Evolutionary conservation across 2,329 filamentous ascomycete species (phyloP).

Genomic region (Moelleriella libera): DNA sequence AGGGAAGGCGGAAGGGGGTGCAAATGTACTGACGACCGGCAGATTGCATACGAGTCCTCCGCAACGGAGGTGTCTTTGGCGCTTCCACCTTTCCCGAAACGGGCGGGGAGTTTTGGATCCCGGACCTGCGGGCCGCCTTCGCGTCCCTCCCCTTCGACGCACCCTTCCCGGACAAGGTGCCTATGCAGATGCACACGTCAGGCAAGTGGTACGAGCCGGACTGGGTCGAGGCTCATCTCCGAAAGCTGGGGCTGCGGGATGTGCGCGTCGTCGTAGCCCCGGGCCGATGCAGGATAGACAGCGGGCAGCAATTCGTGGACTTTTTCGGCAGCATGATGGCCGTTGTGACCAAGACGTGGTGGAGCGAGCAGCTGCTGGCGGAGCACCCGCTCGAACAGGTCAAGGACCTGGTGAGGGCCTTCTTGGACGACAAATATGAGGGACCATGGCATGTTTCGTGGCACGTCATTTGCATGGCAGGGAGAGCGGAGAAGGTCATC

Average conservation of each 20-base stretch:
- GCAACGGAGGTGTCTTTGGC: conserved; percentile 18
- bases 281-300: conserved; percentile 15
- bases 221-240: conserved; percentile 23
- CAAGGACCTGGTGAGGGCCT: conserved; percentile 16
- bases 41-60: background rate
- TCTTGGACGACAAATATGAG: conserved; percentile 25
- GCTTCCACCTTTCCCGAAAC: conserved; percentile 20
- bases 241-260: conserved; percentile 20
- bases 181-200: conserved; percentile 24
- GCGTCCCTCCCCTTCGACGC: conserved; percentile 24
- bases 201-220: conserved; percentile 23
- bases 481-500: background rate
- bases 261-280: conserved; percentile 18
- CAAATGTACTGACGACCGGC: background rate
- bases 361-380: conserved; percentile 22
- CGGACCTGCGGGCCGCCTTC: conserved; percentile 24
- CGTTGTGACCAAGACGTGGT: conserved; percentile 21
- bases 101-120: conserved; percentile 19
- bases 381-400: conserved; percentile 23
- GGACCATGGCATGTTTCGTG: background rate
- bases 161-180: conserved; percentile 16
- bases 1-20: no score
- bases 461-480: background rate
- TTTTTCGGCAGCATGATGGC: conserved; percentile 23
- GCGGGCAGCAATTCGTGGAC: conserved; percentile 19